Conservation (phyloP, 306 rosid species). For the Echinosophora koreensis region DNA sequence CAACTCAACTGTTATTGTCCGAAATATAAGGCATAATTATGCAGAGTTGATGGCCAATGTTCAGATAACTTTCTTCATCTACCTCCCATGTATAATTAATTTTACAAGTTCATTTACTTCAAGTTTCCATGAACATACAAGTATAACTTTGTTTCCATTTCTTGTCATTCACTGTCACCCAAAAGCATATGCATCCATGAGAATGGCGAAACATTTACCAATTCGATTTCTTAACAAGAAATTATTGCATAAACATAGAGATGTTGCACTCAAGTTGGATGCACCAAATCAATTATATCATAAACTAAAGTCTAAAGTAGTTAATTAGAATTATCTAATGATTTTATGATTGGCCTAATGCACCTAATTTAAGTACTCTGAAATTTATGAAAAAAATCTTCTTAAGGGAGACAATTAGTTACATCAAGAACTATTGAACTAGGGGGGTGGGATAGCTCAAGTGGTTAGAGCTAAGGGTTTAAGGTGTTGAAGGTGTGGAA, state of each 20-base stretch:
- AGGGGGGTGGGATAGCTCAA: no score
- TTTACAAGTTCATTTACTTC: not conserved
- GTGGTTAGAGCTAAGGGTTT: no score
- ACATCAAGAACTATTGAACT: not conserved
- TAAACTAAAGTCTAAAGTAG: no score
- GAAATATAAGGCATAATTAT: conserved; percentile 36
- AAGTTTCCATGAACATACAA: conserved; percentile 18
- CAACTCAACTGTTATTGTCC: conserved; percentile 16
- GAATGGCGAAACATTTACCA: not conserved
- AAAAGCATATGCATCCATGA: not conserved
- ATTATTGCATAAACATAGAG: no score
- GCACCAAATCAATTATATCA: no score
- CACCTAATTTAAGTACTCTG: no score
- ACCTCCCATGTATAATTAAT: not conserved
- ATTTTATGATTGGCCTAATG: no score
- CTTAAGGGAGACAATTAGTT: not conserved
- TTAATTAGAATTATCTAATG: no score
- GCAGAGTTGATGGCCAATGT: conserved; percentile 31
- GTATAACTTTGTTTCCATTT: conserved; percentile 15
- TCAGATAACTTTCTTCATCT: conserved; percentile 26
- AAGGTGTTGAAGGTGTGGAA: no score
- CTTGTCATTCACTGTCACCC: not conserved
- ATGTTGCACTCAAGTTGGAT: no score
- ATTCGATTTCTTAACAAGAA: not conserved
- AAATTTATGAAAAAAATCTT: no score